Evolutionary conservation across 768 basidiomycete genomes (phyloP).

Genomic region (Termitomyces sp.): DNA sequence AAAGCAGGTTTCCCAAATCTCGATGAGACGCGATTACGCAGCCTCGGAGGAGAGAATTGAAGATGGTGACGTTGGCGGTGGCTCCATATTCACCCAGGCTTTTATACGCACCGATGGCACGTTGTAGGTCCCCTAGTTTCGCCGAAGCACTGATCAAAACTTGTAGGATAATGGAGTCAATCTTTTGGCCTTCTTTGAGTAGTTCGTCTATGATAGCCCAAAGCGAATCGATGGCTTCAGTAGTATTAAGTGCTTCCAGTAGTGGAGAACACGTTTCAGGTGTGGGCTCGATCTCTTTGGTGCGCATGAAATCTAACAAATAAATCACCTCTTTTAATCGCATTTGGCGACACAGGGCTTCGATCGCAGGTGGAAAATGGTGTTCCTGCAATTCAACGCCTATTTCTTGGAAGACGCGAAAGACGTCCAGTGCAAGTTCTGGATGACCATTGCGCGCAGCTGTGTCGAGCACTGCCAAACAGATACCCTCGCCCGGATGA

Average conservation of each 20-base stretch:
- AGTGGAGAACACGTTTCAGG: conserved; percentile 51
- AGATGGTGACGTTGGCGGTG: conserved; percentile 59
- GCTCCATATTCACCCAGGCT: conserved; percentile 52
- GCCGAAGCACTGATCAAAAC: conserved; percentile 64
- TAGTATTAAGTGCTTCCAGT: conserved; percentile 39
- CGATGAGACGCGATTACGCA: conserved; percentile 59
- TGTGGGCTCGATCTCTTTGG: conserved; percentile 44
- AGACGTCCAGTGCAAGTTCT: conserved; percentile 62
- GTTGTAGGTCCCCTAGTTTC: conserved; percentile 61
- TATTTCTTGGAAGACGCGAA: conserved; percentile 50
- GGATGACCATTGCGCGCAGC: conserved; percentile 73
- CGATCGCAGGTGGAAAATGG: conserved; percentile 76
- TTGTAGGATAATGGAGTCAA: conserved; percentile 64
- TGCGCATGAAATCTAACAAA: conserved; percentile 57
- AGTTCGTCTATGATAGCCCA: conserved; percentile 66
- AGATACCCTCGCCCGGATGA: conserved; percentile 72
- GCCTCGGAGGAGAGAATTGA: conserved; percentile 64
- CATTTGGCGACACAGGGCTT: conserved; percentile 60
- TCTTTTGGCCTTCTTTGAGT: conserved; percentile 41
- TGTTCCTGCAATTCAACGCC: conserved; percentile 56
- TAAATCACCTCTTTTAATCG: conserved; percentile 62
- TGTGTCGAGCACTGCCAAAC: conserved; percentile 64
- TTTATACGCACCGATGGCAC: conserved; percentile 76
- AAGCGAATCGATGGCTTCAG: conserved; percentile 56
- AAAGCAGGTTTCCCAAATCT: conserved; percentile 62